These are phyloP conservation scores for Pseudonitzschia pungens DNA, from an alignment of 108 stramenopile genomes.

Conservation along the genomic window DNA sequence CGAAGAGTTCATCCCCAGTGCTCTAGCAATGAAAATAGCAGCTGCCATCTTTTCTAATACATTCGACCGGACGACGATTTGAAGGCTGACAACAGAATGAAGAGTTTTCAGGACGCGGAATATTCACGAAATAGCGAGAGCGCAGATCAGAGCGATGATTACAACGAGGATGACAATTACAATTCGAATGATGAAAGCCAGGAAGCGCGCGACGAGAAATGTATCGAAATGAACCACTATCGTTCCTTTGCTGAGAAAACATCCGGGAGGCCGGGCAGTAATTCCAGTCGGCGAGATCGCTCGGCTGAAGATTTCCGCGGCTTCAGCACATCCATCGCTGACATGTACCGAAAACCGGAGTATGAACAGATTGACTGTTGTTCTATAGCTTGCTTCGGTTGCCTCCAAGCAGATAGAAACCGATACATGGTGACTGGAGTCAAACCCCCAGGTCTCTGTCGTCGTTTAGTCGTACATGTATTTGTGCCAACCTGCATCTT, in stretches of 20 bases:
- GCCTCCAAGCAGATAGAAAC: conserved; percentile 72
- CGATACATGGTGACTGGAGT: conserved; percentile 63
- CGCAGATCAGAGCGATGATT: background rate
- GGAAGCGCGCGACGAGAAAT: background rate
- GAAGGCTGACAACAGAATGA: background rate
- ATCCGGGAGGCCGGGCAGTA: background rate
- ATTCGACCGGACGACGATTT: background rate
- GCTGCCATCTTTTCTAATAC: too few relatives aligned
- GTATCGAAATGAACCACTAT: conserved; percentile 10
- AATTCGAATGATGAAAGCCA: background rate
- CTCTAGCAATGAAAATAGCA: too few relatives aligned
- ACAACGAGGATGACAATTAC: background rate
- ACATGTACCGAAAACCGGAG: conserved; percentile 41
- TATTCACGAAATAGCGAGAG: background rate
- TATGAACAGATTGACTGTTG: conserved; percentile 67
- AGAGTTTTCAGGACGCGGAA: background rate
- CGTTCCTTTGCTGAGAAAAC: background rate
- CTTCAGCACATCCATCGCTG: conserved; percentile 62
- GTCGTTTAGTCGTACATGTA: conserved; percentile 55
- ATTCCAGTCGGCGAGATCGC: background rate
- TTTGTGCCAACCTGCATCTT: conserved; percentile 56
- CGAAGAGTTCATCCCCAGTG: too few relatives aligned
- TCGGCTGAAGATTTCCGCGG: conserved; percentile 36
- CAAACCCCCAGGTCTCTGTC: conserved; percentile 50
- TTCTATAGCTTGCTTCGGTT: conserved; percentile 69